Evolutionary conservation across 495 filamentous ascomycete genomes (phyloP).

Genomic region (Durotheca rogersii): DNA sequence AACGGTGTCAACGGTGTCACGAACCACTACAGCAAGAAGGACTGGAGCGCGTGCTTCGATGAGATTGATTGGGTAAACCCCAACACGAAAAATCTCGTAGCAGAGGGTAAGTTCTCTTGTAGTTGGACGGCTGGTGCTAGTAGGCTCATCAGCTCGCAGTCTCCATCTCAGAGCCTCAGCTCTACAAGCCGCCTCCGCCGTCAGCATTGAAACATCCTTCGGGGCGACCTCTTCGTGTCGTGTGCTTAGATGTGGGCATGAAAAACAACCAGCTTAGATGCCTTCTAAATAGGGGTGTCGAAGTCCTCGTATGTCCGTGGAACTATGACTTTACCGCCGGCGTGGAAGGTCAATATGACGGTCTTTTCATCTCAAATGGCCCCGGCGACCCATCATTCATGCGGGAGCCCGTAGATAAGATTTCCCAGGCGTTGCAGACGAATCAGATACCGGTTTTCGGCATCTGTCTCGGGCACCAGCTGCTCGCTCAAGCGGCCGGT

Average conservation of each 20-base stretch:
- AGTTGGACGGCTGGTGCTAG: conserved; percentile 1
- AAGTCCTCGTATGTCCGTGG: conserved; percentile 93
- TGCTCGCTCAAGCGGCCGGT: conserved; percentile 87
- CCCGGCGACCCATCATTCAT: conserved; percentile 92
- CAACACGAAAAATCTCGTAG: conserved; percentile 86
- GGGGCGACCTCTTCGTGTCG: conserved; percentile 77
- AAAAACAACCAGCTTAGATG: conserved; percentile 97
- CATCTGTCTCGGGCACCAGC: conserved; percentile 94
- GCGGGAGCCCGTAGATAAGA: conserved; percentile 70
- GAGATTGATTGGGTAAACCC: conserved; percentile 84
- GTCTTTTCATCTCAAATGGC: conserved; percentile 95
- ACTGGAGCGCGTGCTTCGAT: conserved; percentile 72
- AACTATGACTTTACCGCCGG: conserved; percentile 82
- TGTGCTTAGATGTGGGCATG: conserved; percentile 93
- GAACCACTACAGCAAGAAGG: conserved; percentile 34
- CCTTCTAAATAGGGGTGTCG: conserved; percentile 85
- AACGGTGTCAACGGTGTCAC: conserved; percentile 29
- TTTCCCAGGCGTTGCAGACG: conserved; percentile 68
- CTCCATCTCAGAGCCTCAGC: conserved; percentile 76
- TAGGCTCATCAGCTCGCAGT: conserved; percentile 58
- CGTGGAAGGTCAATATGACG: conserved; percentile 81
- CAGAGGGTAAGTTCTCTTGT: conserved; percentile 70
- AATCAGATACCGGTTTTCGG: conserved; percentile 87
- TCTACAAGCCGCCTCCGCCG: conserved; percentile 70
- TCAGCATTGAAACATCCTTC: conserved; percentile 76